phyloP scores from a whole-genome alignment of 768 basidiomycete species.

The Pseudohyphozyma bogoriensis region DNA sequence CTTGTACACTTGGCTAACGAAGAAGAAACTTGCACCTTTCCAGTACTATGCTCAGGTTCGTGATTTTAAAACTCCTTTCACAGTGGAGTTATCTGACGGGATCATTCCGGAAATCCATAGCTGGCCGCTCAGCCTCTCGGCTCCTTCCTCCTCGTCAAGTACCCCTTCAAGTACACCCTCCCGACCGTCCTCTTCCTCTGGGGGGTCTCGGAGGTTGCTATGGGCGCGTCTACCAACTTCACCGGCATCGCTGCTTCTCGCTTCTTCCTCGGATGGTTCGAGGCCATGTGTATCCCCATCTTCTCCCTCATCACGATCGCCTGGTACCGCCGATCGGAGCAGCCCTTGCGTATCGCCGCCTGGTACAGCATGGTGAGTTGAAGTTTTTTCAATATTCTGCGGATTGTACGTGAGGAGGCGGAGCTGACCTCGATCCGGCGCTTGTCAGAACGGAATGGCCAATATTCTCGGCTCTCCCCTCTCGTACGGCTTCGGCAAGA shows the following conservation, averaged over 20 bases:
- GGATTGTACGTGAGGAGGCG: no score
- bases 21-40: no score
- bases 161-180: conserved; percentile 11
- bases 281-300: conserved; percentile 36
- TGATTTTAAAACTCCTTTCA: no score
- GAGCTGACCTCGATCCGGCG: no score
- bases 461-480: conserved; percentile 16
- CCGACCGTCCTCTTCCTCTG: conserved; percentile 24
- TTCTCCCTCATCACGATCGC: conserved; percentile 38
- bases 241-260: conserved; percentile 34
- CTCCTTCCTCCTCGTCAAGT: conserved; percentile 23
- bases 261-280: conserved; percentile 39
- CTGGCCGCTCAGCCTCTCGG: conserved; percentile 19
- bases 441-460: conserved; percentile 13
- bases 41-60: conserved; percentile 24
- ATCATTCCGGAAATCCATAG: background rate
- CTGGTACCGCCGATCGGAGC: conserved; percentile 34
- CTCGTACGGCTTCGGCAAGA: conserved; percentile 15
- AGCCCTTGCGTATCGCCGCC: conserved; percentile 29
- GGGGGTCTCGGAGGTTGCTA: conserved; percentile 29
- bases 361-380: no score
- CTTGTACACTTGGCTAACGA: no score
- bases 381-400: no score
- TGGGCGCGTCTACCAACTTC: conserved; percentile 33
- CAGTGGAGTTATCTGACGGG: no score